Conservation (phyloP, 768 basidiomycete species). For the Lactifluus pinguis region DNA sequence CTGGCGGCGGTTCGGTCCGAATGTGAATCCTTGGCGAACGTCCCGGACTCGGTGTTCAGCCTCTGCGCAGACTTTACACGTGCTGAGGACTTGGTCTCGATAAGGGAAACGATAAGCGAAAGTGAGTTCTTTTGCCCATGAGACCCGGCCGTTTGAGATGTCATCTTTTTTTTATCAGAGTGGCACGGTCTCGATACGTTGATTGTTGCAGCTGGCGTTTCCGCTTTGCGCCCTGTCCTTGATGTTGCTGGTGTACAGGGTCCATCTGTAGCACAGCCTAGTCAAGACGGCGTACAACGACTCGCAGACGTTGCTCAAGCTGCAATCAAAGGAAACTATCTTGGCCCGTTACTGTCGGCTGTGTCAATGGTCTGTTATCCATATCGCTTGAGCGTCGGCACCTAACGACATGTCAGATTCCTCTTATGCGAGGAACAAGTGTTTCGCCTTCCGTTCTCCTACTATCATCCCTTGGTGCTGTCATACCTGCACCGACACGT, state of each 20-base stretch:
- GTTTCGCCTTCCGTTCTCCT: conserved; percentile 64
- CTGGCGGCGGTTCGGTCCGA: conserved; percentile 54
- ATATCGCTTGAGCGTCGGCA: neutral
- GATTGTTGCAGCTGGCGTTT: conserved; percentile 75
- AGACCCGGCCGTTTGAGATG: neutral
- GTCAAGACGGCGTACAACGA: conserved; percentile 49
- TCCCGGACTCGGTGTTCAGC: conserved; percentile 33
- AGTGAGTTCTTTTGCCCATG: conserved; percentile 37
- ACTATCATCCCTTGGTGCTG: conserved; percentile 67
- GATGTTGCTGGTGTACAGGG: conserved; percentile 51
- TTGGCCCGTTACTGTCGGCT: conserved; percentile 61
- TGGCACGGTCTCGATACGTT: conserved; percentile 83
- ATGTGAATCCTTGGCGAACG: conserved; percentile 32
- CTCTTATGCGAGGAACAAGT: conserved; percentile 58
- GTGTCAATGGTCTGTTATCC: conserved; percentile 53
- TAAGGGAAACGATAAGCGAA: conserved; percentile 43
- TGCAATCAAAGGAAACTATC: conserved; percentile 56
- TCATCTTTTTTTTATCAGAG: conserved; percentile 34
- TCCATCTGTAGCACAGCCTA: conserved; percentile 26
- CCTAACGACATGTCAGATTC: conserved; percentile 44
- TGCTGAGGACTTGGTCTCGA: conserved; percentile 54
- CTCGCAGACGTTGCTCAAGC: conserved; percentile 47
- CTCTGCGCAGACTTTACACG: conserved; percentile 55
- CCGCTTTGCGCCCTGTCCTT: conserved; percentile 69
- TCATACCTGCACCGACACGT: conserved; percentile 80